Percentiles rank a stretch among this genome's conserved stretches.
These are phyloP conservation scores for Diplosphaera chodatii DNA, from an alignment of 139 green algal species.

Conservation along the genomic window DNA sequence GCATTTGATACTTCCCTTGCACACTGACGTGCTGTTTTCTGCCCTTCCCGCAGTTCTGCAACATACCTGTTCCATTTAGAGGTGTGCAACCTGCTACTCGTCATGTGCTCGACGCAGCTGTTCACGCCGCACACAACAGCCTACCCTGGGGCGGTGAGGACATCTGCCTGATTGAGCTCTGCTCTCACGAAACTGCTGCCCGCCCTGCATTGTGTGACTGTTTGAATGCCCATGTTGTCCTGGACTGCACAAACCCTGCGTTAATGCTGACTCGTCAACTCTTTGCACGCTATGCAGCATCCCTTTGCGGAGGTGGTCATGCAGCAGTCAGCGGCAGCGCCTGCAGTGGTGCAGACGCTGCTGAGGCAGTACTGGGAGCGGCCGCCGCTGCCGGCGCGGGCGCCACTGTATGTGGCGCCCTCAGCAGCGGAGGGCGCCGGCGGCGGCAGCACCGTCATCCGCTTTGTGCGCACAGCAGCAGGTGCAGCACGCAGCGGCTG, in stretches of 20 bases:
- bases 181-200: too few relatives aligned
- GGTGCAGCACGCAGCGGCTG: too few relatives aligned
- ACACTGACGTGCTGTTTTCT: too few relatives aligned
- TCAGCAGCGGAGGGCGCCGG: neutral
- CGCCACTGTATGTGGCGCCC: constrained; percentile 3
- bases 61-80: constrained; percentile 67
- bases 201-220: too few relatives aligned
- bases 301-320: constrained; percentile 46
- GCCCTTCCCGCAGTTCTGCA: constrained; percentile 35
- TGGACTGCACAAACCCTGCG: too few relatives aligned
- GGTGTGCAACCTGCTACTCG: constrained; percentile 53
- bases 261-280: too few relatives aligned
- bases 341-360: constrained; percentile 21
- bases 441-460: constrained; percentile 14
- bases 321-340: constrained; percentile 9
- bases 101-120: constrained; percentile 58
- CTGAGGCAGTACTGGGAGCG: constrained; percentile 2
- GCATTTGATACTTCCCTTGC: too few relatives aligned
- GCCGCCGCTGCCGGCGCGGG: constrained; percentile 1
- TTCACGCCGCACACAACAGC: constrained; percentile 30
- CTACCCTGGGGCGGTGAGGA: neutral
- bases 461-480: constrained; percentile 35
- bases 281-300: too few relatives aligned
- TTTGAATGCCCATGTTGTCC: too few relatives aligned
- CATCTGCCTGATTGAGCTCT: too few relatives aligned